A percentile compares a stretch with the other conserved stretches of the same genome.
Evolutionary conservation across 495 filamentous ascomycete genomes (phyloP).

Genomic region (Penicillium manginii): DNA sequence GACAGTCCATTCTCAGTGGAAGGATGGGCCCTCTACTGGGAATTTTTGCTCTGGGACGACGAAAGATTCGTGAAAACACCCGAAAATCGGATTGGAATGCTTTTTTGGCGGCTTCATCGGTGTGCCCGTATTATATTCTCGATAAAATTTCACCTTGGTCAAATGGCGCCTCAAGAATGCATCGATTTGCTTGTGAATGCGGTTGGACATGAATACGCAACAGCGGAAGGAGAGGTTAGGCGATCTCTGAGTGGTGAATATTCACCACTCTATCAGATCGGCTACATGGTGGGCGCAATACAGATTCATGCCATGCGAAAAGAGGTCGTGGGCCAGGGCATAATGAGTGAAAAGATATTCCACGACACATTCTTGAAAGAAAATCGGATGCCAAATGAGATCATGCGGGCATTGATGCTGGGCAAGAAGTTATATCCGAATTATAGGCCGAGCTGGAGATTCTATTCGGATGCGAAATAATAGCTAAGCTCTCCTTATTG

Average conservation of each 20-base stretch:
- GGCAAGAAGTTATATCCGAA: slow-evolving; percentile 11
- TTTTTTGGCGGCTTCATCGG: slow-evolving; percentile 58
- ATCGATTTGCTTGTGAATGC: slow-evolving; percentile 42
- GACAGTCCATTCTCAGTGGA: slow-evolving; percentile 58
- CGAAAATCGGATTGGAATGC: slow-evolving; percentile 50
- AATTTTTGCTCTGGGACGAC: slow-evolving; percentile 41
- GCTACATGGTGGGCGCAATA: slow-evolving; percentile 56
- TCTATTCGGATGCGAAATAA: slow-evolving; percentile 8
- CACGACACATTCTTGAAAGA: slow-evolving; percentile 50
- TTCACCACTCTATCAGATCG: slow-evolving; percentile 54
- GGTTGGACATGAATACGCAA: slow-evolving; percentile 57
- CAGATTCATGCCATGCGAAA: slow-evolving; percentile 47
- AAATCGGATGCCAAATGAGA: slow-evolving; percentile 56
- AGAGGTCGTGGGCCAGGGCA: slow-evolving; percentile 33
- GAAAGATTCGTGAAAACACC: slow-evolving; percentile 48
- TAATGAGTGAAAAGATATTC: slow-evolving; percentile 49
- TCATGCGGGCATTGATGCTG: slow-evolving; percentile 47
- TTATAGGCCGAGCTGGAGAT: slow-evolving; percentile 20
- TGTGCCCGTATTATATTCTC: slow-evolving; percentile 57
- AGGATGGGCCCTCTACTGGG: slow-evolving; percentile 60
- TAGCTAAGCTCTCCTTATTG: too few relatives aligned
- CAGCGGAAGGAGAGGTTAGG: slow-evolving; percentile 59
- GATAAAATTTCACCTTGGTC: slow-evolving; percentile 53
- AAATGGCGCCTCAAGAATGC: slow-evolving; percentile 49
- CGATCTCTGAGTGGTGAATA: slow-evolving; percentile 50